Evolutionary conservation across 2,329 filamentous ascomycete genomes (phyloP), one percentile per base, ranked within the genome.

Genomic region (Fusarium burgessii): DNA sequence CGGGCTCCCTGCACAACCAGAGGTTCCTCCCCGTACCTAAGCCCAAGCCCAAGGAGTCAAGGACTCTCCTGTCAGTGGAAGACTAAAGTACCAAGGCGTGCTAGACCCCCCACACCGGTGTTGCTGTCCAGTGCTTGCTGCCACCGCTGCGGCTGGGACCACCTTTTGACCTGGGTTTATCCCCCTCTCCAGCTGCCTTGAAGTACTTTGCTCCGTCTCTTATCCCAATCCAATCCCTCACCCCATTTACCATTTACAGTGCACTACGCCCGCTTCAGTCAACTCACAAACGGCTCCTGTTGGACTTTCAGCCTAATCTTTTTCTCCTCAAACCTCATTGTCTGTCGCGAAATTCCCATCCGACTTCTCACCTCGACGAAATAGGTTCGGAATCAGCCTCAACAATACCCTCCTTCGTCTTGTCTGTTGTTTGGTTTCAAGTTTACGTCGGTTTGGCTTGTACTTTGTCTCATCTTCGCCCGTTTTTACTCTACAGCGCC

Each of bases 191-290:
- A 52, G 55, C 29, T 59, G 57, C 65, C 54, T 68, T 64, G 40
- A 58, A 60, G 63, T 66, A 66, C 63, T 66, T 66, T 58, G 60
- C 63, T 66, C 61, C 62, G 54, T 66, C 62, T 40, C 62, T 60
- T 51, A 66, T 66, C 55, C 64, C 62, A 57, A 59, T 59, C 50
- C 56, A 45, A 58, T 58, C 50, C 46, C 62, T 65, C 62, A 64
- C 62, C 52, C 64, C 62, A 56, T 67, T 65, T 55, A 49, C 50
- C 54, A 58, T 33, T 42, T 62, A 59, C 62, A 66, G 61, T 45
- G 59, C 63, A 55, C 65, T 70, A 65, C 71, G 59, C 58, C 67
- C 68, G 51, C 68, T 72, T 72, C 68, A 71, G 64, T 45, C 68
- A 71, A 60, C 29, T 69, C 64, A 42, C 45, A 69, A 72, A 66